Evolutionary conservation across 352 stramenopile genomes (phyloP).

Genomic region (Pythium folliculosum): DNA sequence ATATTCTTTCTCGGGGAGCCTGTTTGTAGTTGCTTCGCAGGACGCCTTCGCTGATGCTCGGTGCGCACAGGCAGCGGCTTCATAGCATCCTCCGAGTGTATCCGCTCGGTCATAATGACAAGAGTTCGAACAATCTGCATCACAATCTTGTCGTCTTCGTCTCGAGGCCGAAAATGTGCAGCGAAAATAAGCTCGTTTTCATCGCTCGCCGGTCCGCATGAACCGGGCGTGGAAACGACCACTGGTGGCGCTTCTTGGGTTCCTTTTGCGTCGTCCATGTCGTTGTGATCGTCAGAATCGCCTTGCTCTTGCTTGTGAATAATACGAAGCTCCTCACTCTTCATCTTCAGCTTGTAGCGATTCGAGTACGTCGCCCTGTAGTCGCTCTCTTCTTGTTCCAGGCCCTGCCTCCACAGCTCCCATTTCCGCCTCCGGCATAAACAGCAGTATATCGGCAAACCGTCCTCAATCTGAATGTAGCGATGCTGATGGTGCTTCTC

Average conservation of each 20-base stretch:
- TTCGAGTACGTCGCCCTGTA: constrained; percentile 42
- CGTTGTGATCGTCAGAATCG: too few relatives aligned
- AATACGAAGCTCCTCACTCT: constrained; percentile 48
- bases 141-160: constrained; percentile 20
- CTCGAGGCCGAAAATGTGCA: neutral
- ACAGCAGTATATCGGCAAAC: constrained; percentile 53
- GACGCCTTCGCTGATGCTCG: constrained; percentile 1
- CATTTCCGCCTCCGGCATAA: constrained; percentile 64
- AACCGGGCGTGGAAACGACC: neutral
- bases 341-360: constrained; percentile 37
- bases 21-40: constrained; percentile 25
- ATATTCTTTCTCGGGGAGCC: constrained; percentile 22
- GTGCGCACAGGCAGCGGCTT: neutral
- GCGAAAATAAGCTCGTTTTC: neutral
- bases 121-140: constrained; percentile 23
- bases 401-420: constrained; percentile 46
- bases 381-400: constrained; percentile 52
- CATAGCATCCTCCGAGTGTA: constrained; percentile 22
- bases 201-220: neutral
- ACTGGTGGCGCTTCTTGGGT: neutral
- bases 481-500: constrained; percentile 73
- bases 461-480: constrained; percentile 40
- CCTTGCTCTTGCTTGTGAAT: constrained; percentile 19
- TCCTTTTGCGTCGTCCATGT: neutral
- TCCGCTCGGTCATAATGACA: constrained; percentile 24